A percentile compares a stretch with the other conserved stretches of the same genome.
These are phyloP conservation scores for Diplodia mutila DNA, from an alignment of 2,329 filamentous ascomycete species.

Conservation along the genomic window DNA sequence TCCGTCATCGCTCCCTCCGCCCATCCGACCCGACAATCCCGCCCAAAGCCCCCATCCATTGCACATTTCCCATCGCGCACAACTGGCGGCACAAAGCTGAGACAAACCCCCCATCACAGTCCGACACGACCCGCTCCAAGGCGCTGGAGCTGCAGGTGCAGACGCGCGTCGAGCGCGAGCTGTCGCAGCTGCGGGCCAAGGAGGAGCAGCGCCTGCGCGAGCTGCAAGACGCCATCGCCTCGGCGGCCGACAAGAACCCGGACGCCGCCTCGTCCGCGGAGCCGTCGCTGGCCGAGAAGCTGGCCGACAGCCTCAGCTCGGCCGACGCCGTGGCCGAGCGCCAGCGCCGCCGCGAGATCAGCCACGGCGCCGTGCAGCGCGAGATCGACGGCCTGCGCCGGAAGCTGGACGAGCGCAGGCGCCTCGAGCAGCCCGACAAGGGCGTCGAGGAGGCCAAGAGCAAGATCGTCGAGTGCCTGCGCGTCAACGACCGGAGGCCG, in stretches of 20 bases:
- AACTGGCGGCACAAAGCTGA: background rate
- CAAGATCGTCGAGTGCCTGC: conserved; percentile 78
- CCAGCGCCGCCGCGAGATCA: conserved; percentile 51
- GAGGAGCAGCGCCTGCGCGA: conserved; percentile 71
- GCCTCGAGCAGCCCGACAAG: conserved; percentile 67
- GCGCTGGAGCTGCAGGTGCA: conserved; percentile 86
- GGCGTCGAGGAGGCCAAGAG: conserved; percentile 74
- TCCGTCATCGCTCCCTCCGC: background rate
- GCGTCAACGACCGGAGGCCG: conserved; percentile 81
- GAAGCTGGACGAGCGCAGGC: conserved; percentile 58
- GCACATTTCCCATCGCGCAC: conserved; percentile 5
- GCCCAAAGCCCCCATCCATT: background rate
- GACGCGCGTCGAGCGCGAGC: conserved; percentile 81
- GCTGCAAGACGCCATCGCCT: conserved; percentile 66
- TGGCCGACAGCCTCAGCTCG: conserved; percentile 41
- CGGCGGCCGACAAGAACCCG: conserved; percentile 45
- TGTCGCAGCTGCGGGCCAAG: conserved; percentile 74
- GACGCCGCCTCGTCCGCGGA: conserved; percentile 18
- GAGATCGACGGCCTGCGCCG: conserved; percentile 61
- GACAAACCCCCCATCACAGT: conserved; percentile 60
- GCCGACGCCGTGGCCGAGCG: conserved; percentile 45
- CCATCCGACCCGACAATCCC: background rate
- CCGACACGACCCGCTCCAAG: conserved; percentile 83
- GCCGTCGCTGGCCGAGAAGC: conserved; percentile 41
- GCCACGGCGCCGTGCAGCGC: conserved; percentile 57